Evolutionary conservation across 768 basidiomycete species (phyloP).

Genomic region (Pleurotus ostreatus): DNA sequence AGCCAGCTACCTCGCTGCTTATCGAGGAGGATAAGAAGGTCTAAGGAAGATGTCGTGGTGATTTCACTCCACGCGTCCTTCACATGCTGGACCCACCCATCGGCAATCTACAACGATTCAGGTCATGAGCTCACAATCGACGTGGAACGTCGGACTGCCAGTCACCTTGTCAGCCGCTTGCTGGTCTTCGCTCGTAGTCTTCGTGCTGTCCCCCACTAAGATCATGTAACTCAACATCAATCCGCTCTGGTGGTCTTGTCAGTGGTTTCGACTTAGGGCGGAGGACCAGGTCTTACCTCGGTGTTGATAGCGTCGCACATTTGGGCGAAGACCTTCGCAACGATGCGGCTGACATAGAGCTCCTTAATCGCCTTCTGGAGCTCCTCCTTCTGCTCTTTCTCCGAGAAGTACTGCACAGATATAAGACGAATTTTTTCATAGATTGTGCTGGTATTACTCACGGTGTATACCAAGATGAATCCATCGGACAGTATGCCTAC

Average conservation of each 20-base stretch:
- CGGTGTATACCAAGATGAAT: slow-evolving; percentile 1
- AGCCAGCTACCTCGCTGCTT: neutral
- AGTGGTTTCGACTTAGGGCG: neutral
- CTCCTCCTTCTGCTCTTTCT: slow-evolving; percentile 5
- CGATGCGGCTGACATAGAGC: slow-evolving; percentile 1
- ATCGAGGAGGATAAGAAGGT: slow-evolving; percentile 3
- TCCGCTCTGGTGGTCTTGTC: neutral
- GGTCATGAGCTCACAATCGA: neutral
- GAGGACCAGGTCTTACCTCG: neutral
- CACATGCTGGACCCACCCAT: neutral
- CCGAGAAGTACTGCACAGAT: neutral
- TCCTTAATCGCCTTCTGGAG: neutral
- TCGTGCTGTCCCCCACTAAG: neutral
- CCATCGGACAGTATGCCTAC: slow-evolving; percentile 1
- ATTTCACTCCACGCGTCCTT: neutral
- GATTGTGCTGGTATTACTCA: neutral
- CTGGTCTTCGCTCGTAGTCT: neutral
- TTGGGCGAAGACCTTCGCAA: neutral
- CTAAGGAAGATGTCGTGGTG: neutral
- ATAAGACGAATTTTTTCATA: too few species aligned
- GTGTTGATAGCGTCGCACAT: slow-evolving; percentile 7
- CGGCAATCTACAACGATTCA: neutral
- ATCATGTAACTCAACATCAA: neutral
- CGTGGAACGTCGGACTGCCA: neutral
- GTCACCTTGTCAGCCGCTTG: neutral